Base-by-base conservation (phyloP, 805 yeast species). In the Candida tammaniensis region DNA sequence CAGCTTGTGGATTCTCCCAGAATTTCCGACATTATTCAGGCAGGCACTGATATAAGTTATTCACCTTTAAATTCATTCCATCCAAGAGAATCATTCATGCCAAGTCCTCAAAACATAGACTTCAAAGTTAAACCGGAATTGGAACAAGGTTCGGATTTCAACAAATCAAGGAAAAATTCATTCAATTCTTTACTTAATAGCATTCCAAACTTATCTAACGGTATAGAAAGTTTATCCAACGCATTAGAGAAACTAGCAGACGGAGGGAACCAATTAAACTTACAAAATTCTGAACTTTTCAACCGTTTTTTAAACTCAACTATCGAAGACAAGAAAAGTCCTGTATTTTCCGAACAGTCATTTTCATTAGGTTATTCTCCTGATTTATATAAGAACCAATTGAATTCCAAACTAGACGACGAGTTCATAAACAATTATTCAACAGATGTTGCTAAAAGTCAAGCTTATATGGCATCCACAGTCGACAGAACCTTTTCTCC, bases 371-470 rank as follows among this genome's bases (percentile, higher is more conserved):
- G 24, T 12, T 5, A 15, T 18, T 24, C 33, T 23, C 38, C 38
- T 5, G 33, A 23, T 16, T 10, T n/a, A 5, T 8, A 17, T 10
- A 17, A 15, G 7, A 7, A 12, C 10, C 11, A 15, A 12, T 19
- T 17, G 4, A 4, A 7, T 16, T 17, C 28, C 14, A n/a, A 17
- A 6, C 17, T 19, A 5, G 21, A 19, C 2, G 47, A 50, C 9
- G 59, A 51, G 12, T 40, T 36, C 15, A 24, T 46, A 5, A 18
- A 28, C 12, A 58, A 61, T 29, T 69, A 66, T 38, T 48, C 70
- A 0, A 55, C 55, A 10, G 74, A 68, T 44, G 43, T 68, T 14
- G 55, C 51, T 4, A 54, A 52, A 32, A 57, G 63, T 10, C 63
- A 64, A 27, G 39, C 49, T 4, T 54, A 48, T 33, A 12, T 48